Percentiles rank a stretch among this genome's conserved stretches.
Evolutionary conservation across 176 grass and related monocot species (phyloP).

Genomic region (Carex littledalei): DNA sequence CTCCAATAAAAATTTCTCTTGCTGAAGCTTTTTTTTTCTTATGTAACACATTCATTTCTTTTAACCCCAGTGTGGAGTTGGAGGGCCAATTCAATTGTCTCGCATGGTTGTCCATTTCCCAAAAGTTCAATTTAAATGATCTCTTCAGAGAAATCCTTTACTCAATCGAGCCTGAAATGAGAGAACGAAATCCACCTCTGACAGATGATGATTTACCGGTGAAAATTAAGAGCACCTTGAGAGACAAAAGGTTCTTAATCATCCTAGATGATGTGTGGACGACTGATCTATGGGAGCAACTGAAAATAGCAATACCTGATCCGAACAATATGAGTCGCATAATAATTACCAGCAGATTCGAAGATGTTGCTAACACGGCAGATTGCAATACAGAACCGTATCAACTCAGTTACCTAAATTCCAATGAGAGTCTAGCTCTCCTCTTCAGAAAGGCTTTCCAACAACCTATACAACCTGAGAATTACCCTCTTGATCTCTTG

Average conservation of each 20-base stretch:
- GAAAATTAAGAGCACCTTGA: background rate
- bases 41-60: background rate
- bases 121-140: background rate
- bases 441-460: background rate
- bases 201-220: background rate
- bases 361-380: background rate
- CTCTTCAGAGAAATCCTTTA: background rate
- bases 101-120: background rate
- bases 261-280: slow-evolving; percentile 6
- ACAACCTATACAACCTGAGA: background rate
- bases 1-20: background rate
- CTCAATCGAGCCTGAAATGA: background rate
- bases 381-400: background rate
- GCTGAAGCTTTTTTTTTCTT: background rate
- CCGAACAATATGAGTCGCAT: background rate
- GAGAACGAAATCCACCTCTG: background rate
- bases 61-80: background rate
- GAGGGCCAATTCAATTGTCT: background rate
- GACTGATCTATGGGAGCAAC: background rate
- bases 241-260: background rate
- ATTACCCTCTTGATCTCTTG: background rate
- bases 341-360: background rate
- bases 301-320: background rate
- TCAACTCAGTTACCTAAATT: background rate
- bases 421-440: background rate